Percentiles rank a stretch among this genome's conserved stretches.
Evolutionary conservation across 2,329 filamentous ascomycete species (phyloP).

Genomic region (Microcyclospora tardicrescens): DNA sequence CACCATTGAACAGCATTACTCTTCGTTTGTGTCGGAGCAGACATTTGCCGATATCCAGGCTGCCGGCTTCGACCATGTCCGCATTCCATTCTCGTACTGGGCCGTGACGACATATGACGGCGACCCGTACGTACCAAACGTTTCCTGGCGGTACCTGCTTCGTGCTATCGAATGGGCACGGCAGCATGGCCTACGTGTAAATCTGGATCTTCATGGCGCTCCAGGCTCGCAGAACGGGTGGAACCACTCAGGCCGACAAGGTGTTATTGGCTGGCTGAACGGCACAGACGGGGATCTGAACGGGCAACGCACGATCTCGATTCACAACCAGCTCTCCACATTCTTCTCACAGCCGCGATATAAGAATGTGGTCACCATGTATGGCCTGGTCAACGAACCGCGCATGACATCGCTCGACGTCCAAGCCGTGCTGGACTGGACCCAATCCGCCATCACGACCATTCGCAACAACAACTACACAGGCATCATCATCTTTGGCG

Average conservation of each 20-base stretch:
- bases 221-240: slow-evolving; percentile 94
- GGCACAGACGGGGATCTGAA: slow-evolving; percentile 74
- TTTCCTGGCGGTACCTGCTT: slow-evolving; percentile 86
- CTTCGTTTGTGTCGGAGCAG: slow-evolving; percentile 70
- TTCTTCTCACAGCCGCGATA: slow-evolving; percentile 94
- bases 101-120: slow-evolving; percentile 70
- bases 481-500: slow-evolving; percentile 69
- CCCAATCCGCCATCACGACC: slow-evolving; percentile 54
- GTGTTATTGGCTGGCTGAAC: slow-evolving; percentile 74
- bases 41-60: slow-evolving; percentile 74
- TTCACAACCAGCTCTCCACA: slow-evolving; percentile 73
- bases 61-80: slow-evolving; percentile 90
- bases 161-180: slow-evolving; percentile 87
- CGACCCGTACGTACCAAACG: slow-evolving; percentile 77
- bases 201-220: slow-evolving; percentile 82
- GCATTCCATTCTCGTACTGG: slow-evolving; percentile 94
- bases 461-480: slow-evolving; percentile 66
- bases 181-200: slow-evolving; percentile 81
- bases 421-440: slow-evolving; percentile 64
- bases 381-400: slow-evolving; percentile 90
- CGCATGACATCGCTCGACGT: slow-evolving; percentile 59
- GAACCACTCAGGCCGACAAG: slow-evolving; percentile 86
- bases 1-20: slow-evolving; percentile 81
- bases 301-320: slow-evolving; percentile 66
- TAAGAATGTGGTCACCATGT: slow-evolving; percentile 81